phyloP scores from a whole-genome alignment of 805 yeast species.

The Teunomyces gatunensis region DNA sequence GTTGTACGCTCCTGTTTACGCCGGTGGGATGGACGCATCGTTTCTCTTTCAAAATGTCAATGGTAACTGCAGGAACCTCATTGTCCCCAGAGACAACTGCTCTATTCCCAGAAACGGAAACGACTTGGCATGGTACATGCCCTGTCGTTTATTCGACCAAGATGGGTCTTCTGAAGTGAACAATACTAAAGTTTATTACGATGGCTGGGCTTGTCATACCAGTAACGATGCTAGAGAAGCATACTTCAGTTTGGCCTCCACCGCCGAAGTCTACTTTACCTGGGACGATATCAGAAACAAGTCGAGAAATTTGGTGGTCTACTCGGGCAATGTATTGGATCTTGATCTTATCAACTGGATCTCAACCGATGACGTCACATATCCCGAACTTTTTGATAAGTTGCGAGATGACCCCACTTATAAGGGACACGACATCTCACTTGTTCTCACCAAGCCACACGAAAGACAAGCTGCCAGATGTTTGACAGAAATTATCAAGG shows the following conservation, averaged over 20 bases:
- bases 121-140: constrained; percentile 93
- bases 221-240: constrained; percentile 63
- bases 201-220: constrained; percentile 93
- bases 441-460: constrained; percentile 63
- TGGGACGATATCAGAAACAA: constrained; percentile 82
- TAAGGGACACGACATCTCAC: constrained; percentile 79
- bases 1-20: constrained; percentile 79
- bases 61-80: constrained; percentile 80
- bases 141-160: constrained; percentile 69
- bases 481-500: constrained; percentile 78
- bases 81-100: constrained; percentile 65
- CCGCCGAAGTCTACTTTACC: constrained; percentile 79
- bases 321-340: constrained; percentile 86
- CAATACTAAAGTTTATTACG: constrained; percentile 59
- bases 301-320: constrained; percentile 77
- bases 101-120: constrained; percentile 63
- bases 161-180: constrained; percentile 74
- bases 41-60: constrained; percentile 89
- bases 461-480: constrained; percentile 77
- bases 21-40: constrained; percentile 85
- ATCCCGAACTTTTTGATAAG: constrained; percentile 69
- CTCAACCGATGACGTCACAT: constrained; percentile 60
- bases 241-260: constrained; percentile 55
- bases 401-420: constrained; percentile 53
- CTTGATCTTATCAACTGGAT: constrained; percentile 76